Evolutionary conservation across 352 stramenopile species (phyloP).

Genomic region (Pseudoperonospora humuli): DNA sequence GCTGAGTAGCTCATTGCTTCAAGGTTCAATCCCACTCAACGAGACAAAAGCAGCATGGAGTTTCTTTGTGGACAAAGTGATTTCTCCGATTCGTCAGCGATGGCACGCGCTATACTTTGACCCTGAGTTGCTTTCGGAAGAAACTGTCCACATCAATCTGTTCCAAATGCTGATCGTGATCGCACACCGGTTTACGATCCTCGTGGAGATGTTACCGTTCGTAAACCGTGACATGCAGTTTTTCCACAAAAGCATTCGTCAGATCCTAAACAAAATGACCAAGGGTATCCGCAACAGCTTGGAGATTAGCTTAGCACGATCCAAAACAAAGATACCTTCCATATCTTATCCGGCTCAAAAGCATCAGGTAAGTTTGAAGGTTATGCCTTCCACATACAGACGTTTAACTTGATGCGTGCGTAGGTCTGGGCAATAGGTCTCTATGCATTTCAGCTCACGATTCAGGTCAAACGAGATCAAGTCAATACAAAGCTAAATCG

Average conservation of each 20-base stretch:
- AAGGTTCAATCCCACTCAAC: constrained; percentile 47
- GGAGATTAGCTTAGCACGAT: constrained; percentile 1
- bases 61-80: constrained; percentile 62
- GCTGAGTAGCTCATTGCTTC: constrained; percentile 26
- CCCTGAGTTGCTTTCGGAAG: constrained; percentile 21
- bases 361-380: constrained; percentile 12
- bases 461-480: constrained; percentile 18
- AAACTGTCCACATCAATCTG: constrained; percentile 47
- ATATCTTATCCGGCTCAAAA: constrained; percentile 5
- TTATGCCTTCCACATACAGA: background rate
- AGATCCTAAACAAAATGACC: constrained; percentile 40
- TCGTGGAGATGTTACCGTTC: constrained; percentile 51
- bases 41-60: constrained; percentile 37
- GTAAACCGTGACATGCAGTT: constrained; percentile 35
- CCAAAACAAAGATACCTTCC: background rate
- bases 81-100: constrained; percentile 54
- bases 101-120: constrained; percentile 71
- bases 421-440: constrained; percentile 44
- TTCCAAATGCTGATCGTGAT: constrained; percentile 50
- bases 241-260: constrained; percentile 24
- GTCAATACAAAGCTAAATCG: constrained; percentile 4
- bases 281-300: constrained; percentile 39
- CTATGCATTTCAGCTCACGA: constrained; percentile 28
- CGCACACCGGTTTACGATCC: constrained; percentile 40
- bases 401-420: background rate